Percentiles rank a stretch among this genome's conserved stretches.
These are phyloP conservation scores for Tubosaeta brunneosetosa DNA, from an alignment of 768 basidiomycete genomes.

Conservation along the genomic window DNA sequence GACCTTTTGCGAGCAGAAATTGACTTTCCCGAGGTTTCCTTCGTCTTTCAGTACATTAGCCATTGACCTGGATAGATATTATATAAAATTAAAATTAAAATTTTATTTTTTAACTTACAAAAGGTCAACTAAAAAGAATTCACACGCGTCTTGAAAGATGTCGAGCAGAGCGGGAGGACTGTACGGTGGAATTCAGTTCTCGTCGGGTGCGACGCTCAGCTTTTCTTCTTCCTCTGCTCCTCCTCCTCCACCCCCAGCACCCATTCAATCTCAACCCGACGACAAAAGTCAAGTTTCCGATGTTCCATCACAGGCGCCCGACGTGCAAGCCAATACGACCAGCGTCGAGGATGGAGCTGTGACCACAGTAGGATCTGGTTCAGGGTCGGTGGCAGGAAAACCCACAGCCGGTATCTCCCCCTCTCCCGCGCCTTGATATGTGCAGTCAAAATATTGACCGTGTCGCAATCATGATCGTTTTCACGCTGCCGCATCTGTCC, in stretches of 20 bases:
- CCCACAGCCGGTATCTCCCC: slow-evolving; percentile 53
- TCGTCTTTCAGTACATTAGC: slow-evolving; percentile 95
- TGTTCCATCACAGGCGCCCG: slow-evolving; percentile 20
- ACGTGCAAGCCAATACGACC: slow-evolving; percentile 22
- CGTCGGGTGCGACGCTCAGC: slow-evolving; percentile 55
- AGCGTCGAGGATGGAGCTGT: slow-evolving; percentile 23
- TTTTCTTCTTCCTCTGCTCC: slow-evolving; percentile 40
- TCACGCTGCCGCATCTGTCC: slow-evolving; percentile 8
- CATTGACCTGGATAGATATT: slow-evolving; percentile 43
- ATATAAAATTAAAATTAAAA: neutral
- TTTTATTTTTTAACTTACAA: neutral
- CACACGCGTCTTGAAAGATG: slow-evolving; percentile 42
- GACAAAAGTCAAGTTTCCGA: slow-evolving; percentile 19
- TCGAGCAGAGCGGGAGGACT: slow-evolving; percentile 78
- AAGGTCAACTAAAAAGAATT: slow-evolving; percentile 1
- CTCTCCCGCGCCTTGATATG: slow-evolving; percentile 37
- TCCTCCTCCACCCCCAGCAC: slow-evolving; percentile 12
- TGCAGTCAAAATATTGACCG: slow-evolving; percentile 36
- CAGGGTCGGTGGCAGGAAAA: slow-evolving; percentile 38
- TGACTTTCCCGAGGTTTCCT: slow-evolving; percentile 79
- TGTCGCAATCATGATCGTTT: slow-evolving; percentile 31
- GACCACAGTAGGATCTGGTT: slow-evolving; percentile 23
- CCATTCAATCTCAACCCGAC: slow-evolving; percentile 17
- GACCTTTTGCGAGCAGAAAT: slow-evolving; percentile 90
- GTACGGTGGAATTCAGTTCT: slow-evolving; percentile 85